Evolutionary conservation across 2,329 filamentous ascomycete species (phyloP), one percentile per base, ranked within the genome.

Genomic region (Plectosphaerella plurivora): DNA sequence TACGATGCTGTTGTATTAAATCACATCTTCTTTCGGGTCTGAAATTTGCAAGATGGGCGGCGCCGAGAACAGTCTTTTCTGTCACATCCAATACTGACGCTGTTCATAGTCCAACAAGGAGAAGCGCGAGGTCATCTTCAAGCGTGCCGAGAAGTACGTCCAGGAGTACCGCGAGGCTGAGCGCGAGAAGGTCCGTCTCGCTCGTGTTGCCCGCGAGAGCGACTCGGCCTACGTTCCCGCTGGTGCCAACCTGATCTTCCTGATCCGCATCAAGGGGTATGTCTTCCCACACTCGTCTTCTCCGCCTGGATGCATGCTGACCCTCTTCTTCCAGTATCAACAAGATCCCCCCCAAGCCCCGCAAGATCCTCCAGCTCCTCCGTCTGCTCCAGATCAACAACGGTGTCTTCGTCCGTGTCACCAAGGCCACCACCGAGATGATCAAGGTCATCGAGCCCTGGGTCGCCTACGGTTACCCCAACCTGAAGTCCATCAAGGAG

Each of bases 351-450:
- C 94, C 94, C 68, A 97, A 99, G 89, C 95, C 95, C 78, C 92
- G 94, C 84, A 99, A 99, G 88, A 97, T 96, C 72, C 87, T 99
- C 68, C 94, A 99, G 82, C 90, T 99, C 58, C 92, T 99, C 74
- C 93, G 94, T 83, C 91, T 99, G 63, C 88, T 99, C 69, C 94
- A 99, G 84, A 99, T 99, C 89, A 99, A 99, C 90, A 97, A 96
- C 77, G 94, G 93, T 77, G 91, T 97, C 77, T 99, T 99, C 81
- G 83, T 99, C 78, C 88, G 86, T 71, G 82, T 97, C 71, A 97
- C 92, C 81, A 99, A 97, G 88, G 94, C 94, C 63, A 97, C 93
- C 69, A 80, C 85, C 69, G 90, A 96, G 86, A 96, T 96, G 91
- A 83, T 96, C 72, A 96, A 94, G 83, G 86, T 97, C 63, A 91